phyloP scores from a whole-genome alignment of 371 early-diverging fungal species.

The Circinella minor region DNA sequence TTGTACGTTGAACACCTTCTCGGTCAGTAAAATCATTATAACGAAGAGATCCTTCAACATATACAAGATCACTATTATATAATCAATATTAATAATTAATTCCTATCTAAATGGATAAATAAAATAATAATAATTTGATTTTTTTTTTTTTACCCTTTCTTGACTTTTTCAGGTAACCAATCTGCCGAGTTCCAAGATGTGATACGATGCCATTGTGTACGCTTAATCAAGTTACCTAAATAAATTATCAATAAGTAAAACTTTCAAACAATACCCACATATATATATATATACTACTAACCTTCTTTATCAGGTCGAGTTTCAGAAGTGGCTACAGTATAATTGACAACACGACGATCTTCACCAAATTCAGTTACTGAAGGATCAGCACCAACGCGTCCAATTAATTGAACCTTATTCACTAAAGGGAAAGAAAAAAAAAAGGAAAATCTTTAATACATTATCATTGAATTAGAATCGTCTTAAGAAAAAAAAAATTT shows the following conservation, averaged over 20 bases:
- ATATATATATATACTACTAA: slow-evolving; percentile 12
- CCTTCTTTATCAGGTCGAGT: slow-evolving; percentile 60
- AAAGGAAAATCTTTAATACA: not conserved
- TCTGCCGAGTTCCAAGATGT: slow-evolving; percentile 50
- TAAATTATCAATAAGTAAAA: not conserved
- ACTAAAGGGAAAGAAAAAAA: slow-evolving; percentile 25
- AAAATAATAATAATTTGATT: not conserved
- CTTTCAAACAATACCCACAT: too few relatives aligned
- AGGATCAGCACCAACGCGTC: slow-evolving; percentile 61
- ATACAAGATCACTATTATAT: slow-evolving; percentile 55
- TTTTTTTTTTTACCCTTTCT: slow-evolving; percentile 49
- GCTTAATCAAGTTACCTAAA: slow-evolving; percentile 58
- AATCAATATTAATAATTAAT: not conserved
- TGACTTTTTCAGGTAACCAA: slow-evolving; percentile 50
- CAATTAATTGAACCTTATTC: slow-evolving; percentile 62
- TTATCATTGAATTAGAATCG: not conserved
- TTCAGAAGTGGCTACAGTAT: slow-evolving; percentile 65
- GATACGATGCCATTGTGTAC: slow-evolving; percentile 68
- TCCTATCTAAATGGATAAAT: not conserved
- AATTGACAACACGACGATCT: slow-evolving; percentile 55
- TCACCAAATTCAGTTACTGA: slow-evolving; percentile 37
- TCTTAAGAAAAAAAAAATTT: not conserved
- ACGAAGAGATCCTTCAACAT: slow-evolving; percentile 65
- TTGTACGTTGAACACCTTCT: slow-evolving; percentile 60
- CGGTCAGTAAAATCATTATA: slow-evolving; percentile 65